Evolutionary conservation across 106 monocot genomes (phyloP).

Genomic region (Phalaenopsis aphrodite): DNA sequence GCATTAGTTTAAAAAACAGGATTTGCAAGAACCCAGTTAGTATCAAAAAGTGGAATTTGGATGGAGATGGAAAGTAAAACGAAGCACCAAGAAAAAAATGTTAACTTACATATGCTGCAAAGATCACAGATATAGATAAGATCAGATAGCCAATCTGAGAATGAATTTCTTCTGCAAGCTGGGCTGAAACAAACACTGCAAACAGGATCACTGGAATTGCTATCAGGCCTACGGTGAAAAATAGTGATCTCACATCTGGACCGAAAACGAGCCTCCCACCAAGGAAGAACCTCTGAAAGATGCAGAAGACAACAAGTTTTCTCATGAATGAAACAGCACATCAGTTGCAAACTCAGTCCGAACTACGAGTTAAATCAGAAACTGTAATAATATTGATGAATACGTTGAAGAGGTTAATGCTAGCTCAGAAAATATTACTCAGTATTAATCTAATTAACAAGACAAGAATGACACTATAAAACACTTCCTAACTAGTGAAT

Average conservation of each 20-base stretch:
- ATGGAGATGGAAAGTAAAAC: too few relatives aligned
- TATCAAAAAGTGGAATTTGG: too few relatives aligned
- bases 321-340: neutral
- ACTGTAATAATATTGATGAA: neutral
- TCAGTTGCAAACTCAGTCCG: neutral
- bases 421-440: neutral
- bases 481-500: neutral
- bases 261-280: conserved; percentile 84
- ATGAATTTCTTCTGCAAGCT: conserved; percentile 32
- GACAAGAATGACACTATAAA: neutral
- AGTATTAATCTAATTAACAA: neutral
- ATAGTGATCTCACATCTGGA: conserved; percentile 65
- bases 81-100: neutral
- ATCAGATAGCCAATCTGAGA: conserved; percentile 35
- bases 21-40: too few relatives aligned
- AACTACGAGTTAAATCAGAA: neutral
- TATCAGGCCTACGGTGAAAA: conserved; percentile 54
- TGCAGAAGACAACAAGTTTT: neutral
- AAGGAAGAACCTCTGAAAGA: conserved; percentile 59
- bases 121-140: conserved; percentile 29
- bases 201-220: conserved; percentile 58
- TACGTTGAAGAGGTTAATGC: neutral
- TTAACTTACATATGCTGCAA: conserved; percentile 49
- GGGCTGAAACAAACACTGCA: conserved; percentile 41
- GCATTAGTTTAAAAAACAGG: too few relatives aligned